phyloP scores from a whole-genome alignment of 345 rosid genomes.

The Syzygium oleosum region DNA sequence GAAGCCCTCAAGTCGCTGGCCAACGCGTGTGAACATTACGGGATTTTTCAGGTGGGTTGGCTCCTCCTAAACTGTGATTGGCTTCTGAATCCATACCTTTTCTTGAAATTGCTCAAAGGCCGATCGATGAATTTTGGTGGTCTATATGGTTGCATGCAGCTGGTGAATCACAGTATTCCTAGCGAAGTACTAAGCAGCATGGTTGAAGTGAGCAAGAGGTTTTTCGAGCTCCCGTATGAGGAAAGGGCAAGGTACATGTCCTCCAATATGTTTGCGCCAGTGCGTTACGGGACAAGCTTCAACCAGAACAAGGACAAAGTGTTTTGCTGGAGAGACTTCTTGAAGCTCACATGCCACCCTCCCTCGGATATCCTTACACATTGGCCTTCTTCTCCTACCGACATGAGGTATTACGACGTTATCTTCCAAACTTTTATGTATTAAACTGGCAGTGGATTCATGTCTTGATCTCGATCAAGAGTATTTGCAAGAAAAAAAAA shows the following conservation, averaged over 20 bases:
- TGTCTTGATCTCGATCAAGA: background rate
- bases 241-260: conserved; percentile 81
- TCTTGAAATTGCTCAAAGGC: background rate
- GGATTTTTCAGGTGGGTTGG: conserved; percentile 64
- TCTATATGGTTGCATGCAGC: conserved; percentile 15
- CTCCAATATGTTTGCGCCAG: conserved; percentile 54
- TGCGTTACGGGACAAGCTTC: conserved; percentile 85
- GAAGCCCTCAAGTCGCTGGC: conserved; percentile 43
- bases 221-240: conserved; percentile 64
- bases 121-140: background rate
- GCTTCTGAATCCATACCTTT: background rate
- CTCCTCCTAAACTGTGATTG: background rate
- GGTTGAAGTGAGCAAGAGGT: conserved; percentile 57
- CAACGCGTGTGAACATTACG: conserved; percentile 57
- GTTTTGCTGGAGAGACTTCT: conserved; percentile 89
- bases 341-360: conserved; percentile 69
- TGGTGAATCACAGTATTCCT: conserved; percentile 72
- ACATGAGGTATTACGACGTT: conserved; percentile 37
- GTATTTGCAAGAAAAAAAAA: background rate
- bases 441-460: background rate
- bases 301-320: conserved; percentile 79
- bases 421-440: background rate
- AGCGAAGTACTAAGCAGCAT: conserved; percentile 38
- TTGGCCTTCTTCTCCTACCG: conserved; percentile 89
- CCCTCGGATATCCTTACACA: conserved; percentile 40